phyloP scores from a whole-genome alignment of 1,139 yeast species.

The Saccharomyces pastorianus region DNA sequence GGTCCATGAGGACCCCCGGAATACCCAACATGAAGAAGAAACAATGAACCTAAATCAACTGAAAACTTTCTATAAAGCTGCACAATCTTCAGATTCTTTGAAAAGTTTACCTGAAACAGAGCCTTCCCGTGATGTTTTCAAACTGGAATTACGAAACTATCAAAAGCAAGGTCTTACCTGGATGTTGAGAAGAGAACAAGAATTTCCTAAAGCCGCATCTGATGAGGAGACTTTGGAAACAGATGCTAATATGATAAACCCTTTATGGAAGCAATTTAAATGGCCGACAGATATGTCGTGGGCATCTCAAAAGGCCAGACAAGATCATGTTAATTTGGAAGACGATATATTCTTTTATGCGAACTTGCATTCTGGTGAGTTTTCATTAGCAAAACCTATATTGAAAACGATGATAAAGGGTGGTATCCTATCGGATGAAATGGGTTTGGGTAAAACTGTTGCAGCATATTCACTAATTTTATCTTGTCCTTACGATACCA shows the following conservation, averaged over 20 bases:
- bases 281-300: constrained; percentile 58
- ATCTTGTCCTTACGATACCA: constrained; percentile 47
- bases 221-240: constrained; percentile 22
- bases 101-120: constrained; percentile 51
- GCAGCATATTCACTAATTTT: constrained; percentile 70
- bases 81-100: constrained; percentile 45
- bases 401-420: constrained; percentile 56
- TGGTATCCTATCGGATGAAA: constrained; percentile 93
- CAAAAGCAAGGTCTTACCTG: constrained; percentile 77
- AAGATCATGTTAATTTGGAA: constrained; percentile 7
- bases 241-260: constrained; percentile 57
- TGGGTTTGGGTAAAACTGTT: constrained; percentile 93
- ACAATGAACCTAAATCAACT: constrained; percentile 60
- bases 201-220: constrained; percentile 34
- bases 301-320: constrained; percentile 22
- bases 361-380: constrained; percentile 75
- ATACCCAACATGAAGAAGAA: constrained; percentile 35
- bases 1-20: constrained; percentile 14
- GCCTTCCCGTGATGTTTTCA: constrained; percentile 52
- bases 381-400: constrained; percentile 60
- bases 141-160: constrained; percentile 52
- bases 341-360: constrained; percentile 50
- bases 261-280: constrained; percentile 71
- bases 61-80: constrained; percentile 61
- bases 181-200: constrained; percentile 66